These are phyloP conservation scores for Sporothrix dimorphospora DNA, from an alignment of 2,329 filamentous ascomycete genomes.

Conservation along the genomic window DNA sequence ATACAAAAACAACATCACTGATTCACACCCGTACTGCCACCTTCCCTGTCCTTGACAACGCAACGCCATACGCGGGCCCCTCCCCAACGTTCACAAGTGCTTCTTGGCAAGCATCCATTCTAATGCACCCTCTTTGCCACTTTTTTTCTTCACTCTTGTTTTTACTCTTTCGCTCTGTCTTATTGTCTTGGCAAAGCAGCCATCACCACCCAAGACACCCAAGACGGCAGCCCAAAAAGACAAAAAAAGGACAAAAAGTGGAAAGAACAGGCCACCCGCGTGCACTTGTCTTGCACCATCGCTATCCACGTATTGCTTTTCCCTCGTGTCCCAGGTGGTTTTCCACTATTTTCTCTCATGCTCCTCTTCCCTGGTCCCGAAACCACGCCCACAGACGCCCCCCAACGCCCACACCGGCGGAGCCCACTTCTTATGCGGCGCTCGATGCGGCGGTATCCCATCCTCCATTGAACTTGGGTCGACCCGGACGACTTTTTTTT, in stretches of 20 bases:
- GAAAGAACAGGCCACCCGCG: slow-evolving; percentile 13
- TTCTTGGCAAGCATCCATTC: background rate
- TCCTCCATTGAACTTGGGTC: background rate
- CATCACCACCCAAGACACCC: background rate
- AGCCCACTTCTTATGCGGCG: background rate
- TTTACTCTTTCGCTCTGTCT: background rate
- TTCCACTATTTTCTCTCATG: background rate
- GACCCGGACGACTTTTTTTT: background rate
- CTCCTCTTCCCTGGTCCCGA: background rate
- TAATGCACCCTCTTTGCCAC: background rate
- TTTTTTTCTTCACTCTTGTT: background rate
- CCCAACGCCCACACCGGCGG: background rate
- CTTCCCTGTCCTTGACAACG: background rate
- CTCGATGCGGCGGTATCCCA: background rate
- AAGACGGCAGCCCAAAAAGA: background rate
- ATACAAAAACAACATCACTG: background rate
- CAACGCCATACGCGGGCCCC: background rate
- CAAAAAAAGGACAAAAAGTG: background rate
- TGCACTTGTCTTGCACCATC: background rate
- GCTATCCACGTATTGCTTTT: background rate
- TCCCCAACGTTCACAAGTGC: background rate
- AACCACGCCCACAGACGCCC: background rate
- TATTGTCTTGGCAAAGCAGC: slow-evolving; percentile 18
- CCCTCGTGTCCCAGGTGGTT: background rate
- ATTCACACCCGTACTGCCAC: background rate